Base-by-base conservation (phyloP, 108 stramenopile species). In the Fragilariopsis cylindrus region DNA sequence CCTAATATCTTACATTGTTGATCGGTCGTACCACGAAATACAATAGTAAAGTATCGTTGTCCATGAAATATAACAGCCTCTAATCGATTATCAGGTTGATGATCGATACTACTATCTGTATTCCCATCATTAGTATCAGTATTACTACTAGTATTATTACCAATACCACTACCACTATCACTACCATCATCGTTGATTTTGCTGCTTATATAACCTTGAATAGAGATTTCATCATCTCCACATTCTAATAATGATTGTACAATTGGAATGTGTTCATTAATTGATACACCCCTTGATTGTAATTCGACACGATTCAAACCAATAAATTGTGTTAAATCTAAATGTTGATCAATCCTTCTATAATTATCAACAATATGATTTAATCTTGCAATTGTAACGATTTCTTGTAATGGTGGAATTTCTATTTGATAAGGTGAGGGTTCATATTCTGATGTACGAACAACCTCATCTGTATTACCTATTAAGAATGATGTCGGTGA, bases 31-130 rank as follows among this genome's bases (percentile, higher is more conserved):
- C 90, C 90, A 19, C 88, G 77, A 77, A 81, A 85, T 30, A 87
- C 88, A n/a, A 85, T 88, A 69, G 88, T 77, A 70, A 93, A 80
- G 57, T 93, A 86, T 18, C 87, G 71, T 69, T 88, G 87, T 58
- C 88, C 83, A 53, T 84, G 81, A 62, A 93, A 83, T 40, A 93
- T 84, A 42, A 75, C 72, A 12, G 71, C 87, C 60, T 93, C 92
- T 16, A 83, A 18, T 9, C 82, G 78, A 58, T 88, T 81, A 45
- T 79, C 75, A 40, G 72, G 60, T 4, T 21, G n/a, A 60, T 30
- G 58, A 44, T 63, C 21, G 46, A 81, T 75, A 60, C 80, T 78
- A 7, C 63, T 53, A 40, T 76, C 58, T 50, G 42, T 87, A 41
- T 84, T 82, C 5, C 76, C 76, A 52, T 83, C 83, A 18, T 84